Conservation (phyloP, 2,329 filamentous ascomycete genomes). For the Aspergillus pseudoviridinutans region DNA sequence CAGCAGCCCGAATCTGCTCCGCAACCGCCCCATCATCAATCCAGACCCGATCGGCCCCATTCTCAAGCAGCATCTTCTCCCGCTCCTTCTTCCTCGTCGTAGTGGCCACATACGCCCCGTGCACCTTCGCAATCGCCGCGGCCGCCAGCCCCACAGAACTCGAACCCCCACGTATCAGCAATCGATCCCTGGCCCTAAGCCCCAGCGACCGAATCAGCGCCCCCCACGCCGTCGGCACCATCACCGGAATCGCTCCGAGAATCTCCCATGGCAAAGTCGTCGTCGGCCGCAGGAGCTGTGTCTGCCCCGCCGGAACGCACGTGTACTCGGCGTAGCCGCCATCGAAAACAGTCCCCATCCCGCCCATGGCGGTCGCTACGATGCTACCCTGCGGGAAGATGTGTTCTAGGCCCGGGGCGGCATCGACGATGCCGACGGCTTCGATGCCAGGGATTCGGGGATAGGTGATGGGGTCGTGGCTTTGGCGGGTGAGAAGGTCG, state of each 20-base stretch:
- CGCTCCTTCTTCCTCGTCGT: slow-evolving; percentile 40
- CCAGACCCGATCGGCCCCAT: slow-evolving; percentile 43
- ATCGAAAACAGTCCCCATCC: slow-evolving; percentile 46
- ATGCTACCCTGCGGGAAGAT: slow-evolving; percentile 38
- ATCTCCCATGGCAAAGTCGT: slow-evolving; percentile 39
- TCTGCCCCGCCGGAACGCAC: slow-evolving; percentile 40
- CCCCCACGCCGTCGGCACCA: slow-evolving; percentile 50
- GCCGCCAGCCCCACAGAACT: slow-evolving; percentile 48
- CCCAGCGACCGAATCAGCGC: slow-evolving; percentile 38
- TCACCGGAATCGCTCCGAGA: slow-evolving; percentile 48
- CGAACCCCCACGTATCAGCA: slow-evolving; percentile 50
- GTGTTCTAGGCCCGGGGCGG: slow-evolving; percentile 25
- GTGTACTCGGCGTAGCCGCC: slow-evolving; percentile 51
- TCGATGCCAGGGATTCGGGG: slow-evolving; percentile 48
- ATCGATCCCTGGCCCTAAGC: slow-evolving; percentile 37
- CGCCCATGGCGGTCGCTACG: slow-evolving; percentile 49
- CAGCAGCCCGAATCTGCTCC: slow-evolving; percentile 26
- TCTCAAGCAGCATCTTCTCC: slow-evolving; percentile 35
- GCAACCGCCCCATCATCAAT: slow-evolving; percentile 43
- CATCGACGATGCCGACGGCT: slow-evolving; percentile 40
- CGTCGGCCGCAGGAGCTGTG: slow-evolving; percentile 30
- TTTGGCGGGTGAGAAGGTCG: slow-evolving; percentile 47
- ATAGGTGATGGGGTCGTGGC: slow-evolving; percentile 40
- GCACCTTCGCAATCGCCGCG: slow-evolving; percentile 42
- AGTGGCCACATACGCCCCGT: slow-evolving; percentile 37